Evolutionary conservation across 805 yeast species (phyloP), one percentile per base, ranked within the genome.

Genomic region (Teunomyces stri): DNA sequence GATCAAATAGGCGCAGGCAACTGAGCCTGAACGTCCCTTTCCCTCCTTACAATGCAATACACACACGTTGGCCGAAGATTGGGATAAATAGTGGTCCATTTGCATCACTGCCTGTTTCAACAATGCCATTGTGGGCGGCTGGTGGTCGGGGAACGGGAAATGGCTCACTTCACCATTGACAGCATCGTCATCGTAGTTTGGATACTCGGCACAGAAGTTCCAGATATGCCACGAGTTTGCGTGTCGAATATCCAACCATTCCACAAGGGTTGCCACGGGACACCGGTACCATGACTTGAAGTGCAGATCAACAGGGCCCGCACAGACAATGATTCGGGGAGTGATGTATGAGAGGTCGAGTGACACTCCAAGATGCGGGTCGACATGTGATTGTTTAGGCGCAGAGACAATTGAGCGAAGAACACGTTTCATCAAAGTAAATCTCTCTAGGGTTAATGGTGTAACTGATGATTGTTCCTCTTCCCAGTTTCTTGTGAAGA

Each of bases 11-110:
- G 90, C 88, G 50, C 87, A 80, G 5, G 79, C 78, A 1, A 89
- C 65, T 1, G 90, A 76, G 0, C 98, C 97, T 0, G 96, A 84
- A 22, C 98, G 70, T 0, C 98, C 98, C 64, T 89, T 90, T 0
- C 98, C 98, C 53, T 88, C 87, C 58, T 86, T 83, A 61, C 98
- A 92, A 61, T 92, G 97, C 6, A 92, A 63, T 0, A 87, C 74
- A 0, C 87, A 90, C 2, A 85, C 82, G 46, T 77, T 74, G 0
- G 64, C 48, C 0, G 66, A 55, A 16, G 62, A 53, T 12, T 37
- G 35, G 1, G 51, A 6, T 21, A 86, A 57, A 51, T 65, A 84
- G 0, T 51, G 52, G 36, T 72, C 64, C 6, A 90, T 76, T 0
- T 73, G 75, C 12, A 62, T 59, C 0, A 82, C 69, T 3, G 77